Evolutionary conservation across 2,329 filamentous ascomycete species (phyloP).

Genomic region (Fusarium dimerum): DNA sequence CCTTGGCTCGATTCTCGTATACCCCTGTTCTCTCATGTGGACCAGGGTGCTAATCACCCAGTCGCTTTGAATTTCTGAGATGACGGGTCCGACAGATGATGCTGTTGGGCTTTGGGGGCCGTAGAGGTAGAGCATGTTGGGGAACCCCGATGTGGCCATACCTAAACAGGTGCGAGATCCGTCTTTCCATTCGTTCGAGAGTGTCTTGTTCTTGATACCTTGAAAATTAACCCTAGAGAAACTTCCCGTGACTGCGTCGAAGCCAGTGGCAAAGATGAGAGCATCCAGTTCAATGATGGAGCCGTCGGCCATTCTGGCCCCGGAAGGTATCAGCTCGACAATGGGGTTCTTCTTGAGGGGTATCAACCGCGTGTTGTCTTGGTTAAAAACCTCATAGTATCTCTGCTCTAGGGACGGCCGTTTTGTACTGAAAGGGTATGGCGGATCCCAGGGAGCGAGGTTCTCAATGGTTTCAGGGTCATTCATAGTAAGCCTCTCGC

Average conservation of each 20-base stretch:
- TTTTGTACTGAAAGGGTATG: conserved; percentile 11
- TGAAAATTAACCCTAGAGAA: conserved; percentile 6
- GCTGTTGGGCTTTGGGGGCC: conserved; percentile 7
- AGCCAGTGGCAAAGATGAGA: conserved; percentile 14
- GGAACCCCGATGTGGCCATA: conserved; percentile 1
- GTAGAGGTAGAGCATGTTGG: conserved; percentile 3
- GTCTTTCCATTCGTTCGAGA: conserved; percentile 1
- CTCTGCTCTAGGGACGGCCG: conserved; percentile 7
- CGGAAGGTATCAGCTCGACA: neutral
- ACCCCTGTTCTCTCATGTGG: conserved; percentile 1
- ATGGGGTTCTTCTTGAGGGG: conserved; percentile 7
- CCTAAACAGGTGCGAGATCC: conserved; percentile 5
- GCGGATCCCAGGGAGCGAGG: conserved; percentile 4
- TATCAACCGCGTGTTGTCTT: conserved; percentile 11
- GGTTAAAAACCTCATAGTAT: conserved; percentile 16
- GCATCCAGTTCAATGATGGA: conserved; percentile 3
- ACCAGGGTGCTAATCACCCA: conserved; percentile 5
- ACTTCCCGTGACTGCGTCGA: conserved; percentile 14
- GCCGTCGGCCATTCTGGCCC: neutral
- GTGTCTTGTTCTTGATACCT: neutral
- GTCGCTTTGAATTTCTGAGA: conserved; percentile 7
- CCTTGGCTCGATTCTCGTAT: conserved; percentile 6
- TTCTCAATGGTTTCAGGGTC: conserved; percentile 2
- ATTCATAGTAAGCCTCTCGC: conserved; percentile 1
- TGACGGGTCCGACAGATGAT: conserved; percentile 4